Base-by-base conservation (phyloP, 768 basidiomycete genomes). In the Lyophyllum decastes region DNA sequence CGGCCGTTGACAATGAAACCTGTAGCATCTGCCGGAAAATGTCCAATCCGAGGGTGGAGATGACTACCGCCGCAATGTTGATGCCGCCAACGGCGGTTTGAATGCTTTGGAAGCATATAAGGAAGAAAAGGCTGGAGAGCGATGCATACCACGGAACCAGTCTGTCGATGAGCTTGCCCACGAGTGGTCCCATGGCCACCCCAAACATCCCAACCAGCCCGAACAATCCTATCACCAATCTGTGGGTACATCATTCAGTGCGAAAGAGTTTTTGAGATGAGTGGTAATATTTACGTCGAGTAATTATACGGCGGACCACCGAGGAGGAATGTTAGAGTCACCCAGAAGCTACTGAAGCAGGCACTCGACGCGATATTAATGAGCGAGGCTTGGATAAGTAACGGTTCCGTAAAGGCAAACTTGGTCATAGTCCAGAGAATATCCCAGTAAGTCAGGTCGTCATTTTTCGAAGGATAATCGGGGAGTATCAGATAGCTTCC, bases 381-480 rank as follows among this genome's bases (percentile, higher is more conserved):
- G 60, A 91, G 70, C 58, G 80, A 76, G 2, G 79, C 75, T 68
- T 95, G 93, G 10, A 93, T 79, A 27, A 95, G 73, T 21, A 88
- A 72, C 0, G 94, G 93, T 69, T 95, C 90, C 0, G 89, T 94
- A 35, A 87, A 77, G 0, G 85, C 76, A 62, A 86, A 89, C 69
- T 86, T 88, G 5, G 76, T 86, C 93, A 94, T 94, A 9, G 87
- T 88, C 70, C 76, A 83, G 30, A 92, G 71, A 46, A 94, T 88
- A 17, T 84, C 72, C 61, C 76, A 78, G 71, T 94, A 94, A 2
- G 84, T 82, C 60, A 92, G 53, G 46, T 82, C 73, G 21, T 66
- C 70, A 66, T 89, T 88, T 68, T 90, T 93, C 12, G 88, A 82
- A 1, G 92, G 93, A 65, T 90, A 94, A 70, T 95, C 92, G 0